Percentiles rank a stretch among this genome's conserved stretches.
Conservation (phyloP, 164 flowering plant species). For the Piper longum region DNA sequence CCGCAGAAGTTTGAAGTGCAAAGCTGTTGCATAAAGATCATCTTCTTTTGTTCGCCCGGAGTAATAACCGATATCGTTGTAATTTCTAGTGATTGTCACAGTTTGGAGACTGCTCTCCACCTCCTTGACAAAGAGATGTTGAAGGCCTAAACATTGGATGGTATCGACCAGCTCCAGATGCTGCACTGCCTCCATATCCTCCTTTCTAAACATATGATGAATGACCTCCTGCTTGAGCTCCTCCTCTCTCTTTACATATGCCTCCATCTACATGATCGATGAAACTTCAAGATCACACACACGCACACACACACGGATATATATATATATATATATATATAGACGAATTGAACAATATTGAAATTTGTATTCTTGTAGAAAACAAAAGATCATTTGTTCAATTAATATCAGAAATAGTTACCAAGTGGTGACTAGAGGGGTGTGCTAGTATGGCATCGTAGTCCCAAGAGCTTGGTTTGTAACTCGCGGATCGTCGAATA, state of each 20-base stretch:
- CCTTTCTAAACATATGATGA: background rate
- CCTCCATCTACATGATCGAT: background rate
- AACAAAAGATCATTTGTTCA: background rate
- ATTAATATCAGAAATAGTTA: too few relatives aligned
- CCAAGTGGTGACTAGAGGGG: background rate
- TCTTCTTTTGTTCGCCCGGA: background rate
- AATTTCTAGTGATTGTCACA: background rate
- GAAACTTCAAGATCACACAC: too few relatives aligned
- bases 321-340: too few relatives aligned
- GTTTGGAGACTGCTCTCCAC: background rate
- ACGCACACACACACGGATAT: too few relatives aligned
- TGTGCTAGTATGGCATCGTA: background rate
- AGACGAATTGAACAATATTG: too few relatives aligned
- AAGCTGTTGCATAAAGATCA: slow-evolving; percentile 7
- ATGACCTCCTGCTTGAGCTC: background rate
- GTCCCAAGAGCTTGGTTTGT: background rate
- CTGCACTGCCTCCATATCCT: background rate
- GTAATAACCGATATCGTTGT: background rate
- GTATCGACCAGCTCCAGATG: background rate
- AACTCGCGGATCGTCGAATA: background rate
- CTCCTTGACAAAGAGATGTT: background rate
- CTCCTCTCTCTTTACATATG: background rate
- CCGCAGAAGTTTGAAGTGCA: slow-evolving; percentile 17
- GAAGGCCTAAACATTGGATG: background rate
- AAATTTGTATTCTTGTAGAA: background rate